These are phyloP conservation scores for Mucor circinelloides DNA, from an alignment of 371 early-diverging fungal species.

Conservation along the genomic window DNA sequence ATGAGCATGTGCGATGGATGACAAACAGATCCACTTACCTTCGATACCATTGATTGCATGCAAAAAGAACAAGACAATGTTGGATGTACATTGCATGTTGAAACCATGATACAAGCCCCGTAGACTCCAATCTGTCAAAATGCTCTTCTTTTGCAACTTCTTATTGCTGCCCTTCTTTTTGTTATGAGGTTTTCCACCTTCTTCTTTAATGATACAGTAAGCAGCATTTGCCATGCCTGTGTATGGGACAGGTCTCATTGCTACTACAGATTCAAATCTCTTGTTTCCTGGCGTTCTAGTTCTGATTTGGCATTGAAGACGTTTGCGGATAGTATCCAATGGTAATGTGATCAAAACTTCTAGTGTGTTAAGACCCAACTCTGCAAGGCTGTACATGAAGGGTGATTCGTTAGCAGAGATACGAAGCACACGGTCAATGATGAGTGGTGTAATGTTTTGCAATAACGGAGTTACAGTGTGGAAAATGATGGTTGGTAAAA, in stretches of 20 bases:
- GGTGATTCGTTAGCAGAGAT: slow-evolving; percentile 71
- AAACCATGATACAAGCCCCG: slow-evolving; percentile 82
- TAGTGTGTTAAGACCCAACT: slow-evolving; percentile 69
- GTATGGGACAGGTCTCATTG: slow-evolving; percentile 80
- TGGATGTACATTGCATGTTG: slow-evolving; percentile 67
- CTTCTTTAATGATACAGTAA: slow-evolving; percentile 82
- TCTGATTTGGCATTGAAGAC: slow-evolving; percentile 83
- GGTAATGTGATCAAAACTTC: slow-evolving; percentile 83
- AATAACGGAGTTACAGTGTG: slow-evolving; percentile 78
- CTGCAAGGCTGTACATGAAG: slow-evolving; percentile 65
- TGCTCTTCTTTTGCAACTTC: slow-evolving; percentile 18
- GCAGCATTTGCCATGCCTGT: slow-evolving; percentile 81
- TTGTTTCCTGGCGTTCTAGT: slow-evolving; percentile 54
- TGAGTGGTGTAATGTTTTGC: slow-evolving; percentile 65
- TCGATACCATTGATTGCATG: slow-evolving; percentile 59
- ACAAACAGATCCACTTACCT: slow-evolving; percentile 32
- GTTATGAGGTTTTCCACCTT: slow-evolving; percentile 58
- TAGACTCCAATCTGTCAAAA: slow-evolving; percentile 59
- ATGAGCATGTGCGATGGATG: neutral
- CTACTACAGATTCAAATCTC: slow-evolving; percentile 76
- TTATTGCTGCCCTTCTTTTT: slow-evolving; percentile 22
- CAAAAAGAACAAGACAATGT: slow-evolving; percentile 64
- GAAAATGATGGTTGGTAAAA: slow-evolving; percentile 77
- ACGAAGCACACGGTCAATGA: slow-evolving; percentile 73
- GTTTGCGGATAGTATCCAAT: slow-evolving; percentile 84